Evolutionary conservation across 2,329 filamentous ascomycete genomes (phyloP), one percentile per base, ranked within the genome.

Genomic region (Talaromyces sp.): DNA sequence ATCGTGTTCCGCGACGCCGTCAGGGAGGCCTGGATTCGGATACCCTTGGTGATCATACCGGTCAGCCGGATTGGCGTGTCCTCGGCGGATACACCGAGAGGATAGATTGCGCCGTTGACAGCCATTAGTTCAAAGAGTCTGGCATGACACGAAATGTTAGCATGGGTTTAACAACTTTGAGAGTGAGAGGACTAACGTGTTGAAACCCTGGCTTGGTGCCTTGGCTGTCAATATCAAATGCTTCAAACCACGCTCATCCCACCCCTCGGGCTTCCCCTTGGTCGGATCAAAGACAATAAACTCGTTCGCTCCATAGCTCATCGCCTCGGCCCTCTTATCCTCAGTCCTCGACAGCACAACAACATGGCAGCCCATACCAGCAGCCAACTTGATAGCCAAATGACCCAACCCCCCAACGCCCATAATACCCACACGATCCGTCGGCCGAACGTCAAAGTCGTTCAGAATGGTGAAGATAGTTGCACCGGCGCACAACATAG

Each of bases 401-500:
- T 92, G 88, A 0, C 89, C 0, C 3, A 92, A 77, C 0, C 89
- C 89, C 27, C 89, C 89, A 9, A 92, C 77, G 3, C 89, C 88
- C n/a, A 90, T 80, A 54, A 92, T 83, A 0, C 84, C 89, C 0
- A 92, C 87, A 9, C 77, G 81, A 72, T 89, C 89, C 1, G 87
- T 89, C 0, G 88, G 85, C 2, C 85, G 85, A 7, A 90, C 85
- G 61, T 67, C 69, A 49, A 72, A 86, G 11, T 36, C 30, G 27
- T 82, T 83, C 6, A 93, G 75, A 0, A 89, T 88, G 1, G 82
- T 83, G 72, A 71, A 77, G 27, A 76, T 71, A 1, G 75, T 77
- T 1, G 70, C 74, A n/a, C 75, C 75, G 9, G 70, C 75, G 55
- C 75, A 77, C 64, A 72, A 69, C 52, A 75, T 58, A 7, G 73